Base-by-base conservation (phyloP, 2,329 filamentous ascomycete genomes). In the Stromatinia cepivora region DNA sequence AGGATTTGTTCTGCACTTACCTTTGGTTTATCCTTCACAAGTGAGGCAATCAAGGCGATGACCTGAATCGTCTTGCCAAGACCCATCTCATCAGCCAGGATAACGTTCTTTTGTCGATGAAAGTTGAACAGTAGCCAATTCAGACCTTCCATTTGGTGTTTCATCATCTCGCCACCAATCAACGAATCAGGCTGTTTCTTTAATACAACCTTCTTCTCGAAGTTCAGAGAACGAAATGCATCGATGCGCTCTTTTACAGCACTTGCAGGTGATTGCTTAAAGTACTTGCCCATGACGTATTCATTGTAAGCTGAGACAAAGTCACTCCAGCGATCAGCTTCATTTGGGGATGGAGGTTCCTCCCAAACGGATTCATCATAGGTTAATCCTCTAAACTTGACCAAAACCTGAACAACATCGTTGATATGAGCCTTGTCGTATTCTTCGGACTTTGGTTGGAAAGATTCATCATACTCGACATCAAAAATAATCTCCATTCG, bases 1-100 rank as follows among this genome's bases (percentile, higher is more conserved):
- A 84, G 81, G 66, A 82, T 54, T 36, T 13, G 57, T 5, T 69
- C 58, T 17, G 45, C 71, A 74, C 65, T 66, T 75, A 77, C 75
- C 71, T 77, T 82, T 8, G 88, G 88, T n/a, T 80, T 80, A 65
- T 89, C 85, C 71, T 90, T 85, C 34, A 90, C 84, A 50, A 98
- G 81, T 0, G 90, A 89, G 1, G 92, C 88, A 71, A 98, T 85
- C 72, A 97, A 87, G 3, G 90, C 88, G 71, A 98, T 91, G 66
- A 97, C 89, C 78, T 99, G 95, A 45, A 99, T 92, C 0, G 95
- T 99, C 82, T 99, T 99, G 45, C 95, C 95, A 2, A 99, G 86
- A 53, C 95, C 95, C 95, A 99, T 99, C 78, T 99, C 95, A 77
- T 99, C 95, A 0, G 95, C 95, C 9, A 98, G 86, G 70, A 98